phyloP scores from a whole-genome alignment of 495 filamentous ascomycete genomes.

The Acidomyces sp. region DNA sequence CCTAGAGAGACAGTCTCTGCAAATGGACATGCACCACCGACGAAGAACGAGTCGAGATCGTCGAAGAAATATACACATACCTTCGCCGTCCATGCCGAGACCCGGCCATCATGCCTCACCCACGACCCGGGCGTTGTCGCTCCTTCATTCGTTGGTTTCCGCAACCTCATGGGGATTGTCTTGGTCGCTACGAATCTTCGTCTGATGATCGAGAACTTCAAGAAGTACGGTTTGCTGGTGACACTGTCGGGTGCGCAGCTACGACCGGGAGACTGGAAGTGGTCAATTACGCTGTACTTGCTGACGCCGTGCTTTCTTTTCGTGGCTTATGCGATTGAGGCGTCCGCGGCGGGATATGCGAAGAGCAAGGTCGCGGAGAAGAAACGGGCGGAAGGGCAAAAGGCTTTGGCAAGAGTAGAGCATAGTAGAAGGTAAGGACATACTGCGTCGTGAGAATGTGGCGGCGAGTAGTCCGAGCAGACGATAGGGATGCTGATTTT shows the following conservation, averaged over 20 bases:
- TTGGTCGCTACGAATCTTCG: slow-evolving; percentile 83
- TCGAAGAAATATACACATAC: slow-evolving; percentile 70
- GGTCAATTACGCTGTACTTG: slow-evolving; percentile 64
- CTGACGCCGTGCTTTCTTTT: slow-evolving; percentile 83
- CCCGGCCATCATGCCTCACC: slow-evolving; percentile 67
- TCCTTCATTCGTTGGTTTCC: slow-evolving; percentile 83
- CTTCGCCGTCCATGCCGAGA: slow-evolving; percentile 62
- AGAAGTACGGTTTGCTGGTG: slow-evolving; percentile 95
- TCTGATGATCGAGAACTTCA: slow-evolving; percentile 90
- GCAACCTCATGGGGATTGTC: slow-evolving; percentile 92
- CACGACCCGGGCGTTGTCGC: slow-evolving; percentile 51
- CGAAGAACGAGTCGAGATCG: neutral
- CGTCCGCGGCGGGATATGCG: slow-evolving; percentile 63
- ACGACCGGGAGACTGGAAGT: slow-evolving; percentile 58
- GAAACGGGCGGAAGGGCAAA: slow-evolving; percentile 36
- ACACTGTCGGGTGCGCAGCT: slow-evolving; percentile 87
- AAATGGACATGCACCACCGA: too few relatives aligned
- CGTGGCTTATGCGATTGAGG: slow-evolving; percentile 75
- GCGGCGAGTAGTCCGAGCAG: too few relatives aligned
- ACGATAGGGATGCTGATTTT: too few relatives aligned
- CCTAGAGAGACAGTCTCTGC: too few relatives aligned
- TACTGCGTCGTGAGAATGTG: too few relatives aligned
- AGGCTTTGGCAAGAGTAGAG: slow-evolving; percentile 32
- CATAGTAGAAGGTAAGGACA: slow-evolving; percentile 31
- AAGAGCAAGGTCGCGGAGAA: slow-evolving; percentile 42